These are phyloP conservation scores for Mrakia frigida DNA, from an alignment of 768 basidiomycete genomes.

Conservation along the genomic window DNA sequence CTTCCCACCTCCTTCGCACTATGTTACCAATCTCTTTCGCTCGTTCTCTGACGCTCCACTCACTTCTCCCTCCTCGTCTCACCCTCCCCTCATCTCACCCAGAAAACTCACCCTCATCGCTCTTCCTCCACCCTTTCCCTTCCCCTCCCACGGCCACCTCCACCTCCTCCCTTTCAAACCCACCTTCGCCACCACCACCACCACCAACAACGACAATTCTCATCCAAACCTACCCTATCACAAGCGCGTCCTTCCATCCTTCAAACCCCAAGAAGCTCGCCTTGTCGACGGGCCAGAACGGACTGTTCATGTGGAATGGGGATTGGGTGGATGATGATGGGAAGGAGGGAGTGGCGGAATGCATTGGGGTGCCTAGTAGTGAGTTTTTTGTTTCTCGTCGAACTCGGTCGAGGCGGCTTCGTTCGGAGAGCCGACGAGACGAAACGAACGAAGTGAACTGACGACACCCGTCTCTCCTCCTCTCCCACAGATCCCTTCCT, in stretches of 20 bases:
- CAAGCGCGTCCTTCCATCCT: conserved; percentile 18
- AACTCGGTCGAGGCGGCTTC: background rate
- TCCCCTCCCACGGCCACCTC: background rate
- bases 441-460: background rate
- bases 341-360: conserved; percentile 28
- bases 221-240: conserved; percentile 9
- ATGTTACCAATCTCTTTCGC: background rate
- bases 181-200: background rate
- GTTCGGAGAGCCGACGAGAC: background rate
- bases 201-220: conserved; percentile 12
- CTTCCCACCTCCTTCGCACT: background rate
- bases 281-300: conserved; percentile 13
- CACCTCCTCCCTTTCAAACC: too few species aligned
- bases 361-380: conserved; percentile 28
- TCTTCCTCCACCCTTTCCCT: conserved; percentile 15
- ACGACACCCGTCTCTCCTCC: background rate
- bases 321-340: conserved; percentile 19
- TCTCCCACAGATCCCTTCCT: conserved; percentile 14
- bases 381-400: background rate
- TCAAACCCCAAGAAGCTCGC: conserved; percentile 20
- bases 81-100: background rate
- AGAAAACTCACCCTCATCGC: conserved; percentile 21
- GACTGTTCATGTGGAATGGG: conserved; percentile 23
- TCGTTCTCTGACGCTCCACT: background rate
- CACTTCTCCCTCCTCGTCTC: background rate